A percentile compares a stretch with the other conserved stretches of the same genome.
phyloP scores from a whole-genome alignment of 257 asterid species.

The Dorcoceras hygrometricum region DNA sequence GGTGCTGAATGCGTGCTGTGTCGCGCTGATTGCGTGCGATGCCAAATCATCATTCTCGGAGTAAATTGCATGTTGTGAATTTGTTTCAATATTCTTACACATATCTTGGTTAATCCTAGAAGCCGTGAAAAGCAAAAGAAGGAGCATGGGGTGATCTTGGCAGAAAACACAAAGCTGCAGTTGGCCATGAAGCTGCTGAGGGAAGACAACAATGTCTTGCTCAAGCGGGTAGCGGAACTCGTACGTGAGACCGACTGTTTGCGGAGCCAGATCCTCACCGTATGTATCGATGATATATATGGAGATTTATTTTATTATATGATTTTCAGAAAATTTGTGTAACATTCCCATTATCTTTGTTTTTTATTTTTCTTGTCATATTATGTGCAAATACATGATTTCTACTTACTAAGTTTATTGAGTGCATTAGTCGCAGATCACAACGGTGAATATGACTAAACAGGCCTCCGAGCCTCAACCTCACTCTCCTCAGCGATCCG shows the following conservation, averaged over 20 bases:
- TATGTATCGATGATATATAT: slow-evolving; percentile 16
- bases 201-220: slow-evolving; percentile 37
- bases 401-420: no score
- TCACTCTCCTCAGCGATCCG: slow-evolving; percentile 27
- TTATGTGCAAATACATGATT: no score
- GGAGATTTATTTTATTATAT: no score
- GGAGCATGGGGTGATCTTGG: slow-evolving; percentile 22
- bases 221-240: slow-evolving; percentile 19
- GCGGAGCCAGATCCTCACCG: slow-evolving; percentile 32
- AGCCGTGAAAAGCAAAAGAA: slow-evolving; percentile 40
- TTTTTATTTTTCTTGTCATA: no score
- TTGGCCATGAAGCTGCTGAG: slow-evolving; percentile 24
- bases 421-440: slow-evolving; percentile 28
- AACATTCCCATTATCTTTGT: no score
- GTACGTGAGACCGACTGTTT: slow-evolving; percentile 29
- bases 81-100: no score
- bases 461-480: not conserved
- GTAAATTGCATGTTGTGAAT: no score
- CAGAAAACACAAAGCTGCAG: slow-evolving; percentile 31
- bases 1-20: no score
- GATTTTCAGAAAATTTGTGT: no score
- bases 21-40: no score
- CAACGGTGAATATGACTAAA: slow-evolving; percentile 19
- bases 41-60: no score
- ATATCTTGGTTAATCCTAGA: slow-evolving; percentile 32